Conservation (phyloP, 2,329 filamentous ascomycete genomes). For the Ophiostoma ips region DNA sequence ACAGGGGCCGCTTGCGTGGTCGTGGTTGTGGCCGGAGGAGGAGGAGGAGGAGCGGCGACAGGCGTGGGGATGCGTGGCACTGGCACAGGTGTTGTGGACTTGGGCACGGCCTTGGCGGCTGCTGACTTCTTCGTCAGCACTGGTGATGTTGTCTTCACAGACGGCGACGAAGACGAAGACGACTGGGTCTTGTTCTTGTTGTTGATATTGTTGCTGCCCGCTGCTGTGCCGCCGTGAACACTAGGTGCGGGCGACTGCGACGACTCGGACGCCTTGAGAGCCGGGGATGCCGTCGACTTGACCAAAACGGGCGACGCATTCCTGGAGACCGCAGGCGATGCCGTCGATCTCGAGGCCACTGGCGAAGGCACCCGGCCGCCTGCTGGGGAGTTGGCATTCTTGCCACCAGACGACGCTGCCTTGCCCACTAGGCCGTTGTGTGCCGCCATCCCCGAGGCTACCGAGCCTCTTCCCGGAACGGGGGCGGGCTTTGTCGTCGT, state of each 20-base stretch:
- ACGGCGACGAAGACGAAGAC: slow-evolving; percentile 8
- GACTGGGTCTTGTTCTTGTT: slow-evolving; percentile 8
- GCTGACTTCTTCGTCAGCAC: slow-evolving; percentile 13
- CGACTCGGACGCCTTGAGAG: slow-evolving; percentile 13
- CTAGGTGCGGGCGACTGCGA: slow-evolving; percentile 8
- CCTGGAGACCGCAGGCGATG: neutral
- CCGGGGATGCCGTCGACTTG: slow-evolving; percentile 8
- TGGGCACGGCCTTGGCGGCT: neutral
- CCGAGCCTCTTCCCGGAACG: neutral
- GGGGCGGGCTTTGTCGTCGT: slow-evolving; percentile 2
- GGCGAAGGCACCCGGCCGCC: slow-evolving; percentile 8
- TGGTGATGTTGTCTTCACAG: slow-evolving; percentile 11
- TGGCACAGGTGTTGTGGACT: slow-evolving; percentile 8
- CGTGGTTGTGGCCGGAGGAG: slow-evolving; percentile 10
- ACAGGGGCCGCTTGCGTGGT: slow-evolving; percentile 14
- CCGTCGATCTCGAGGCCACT: slow-evolving; percentile 1
- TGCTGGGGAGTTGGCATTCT: slow-evolving; percentile 13
- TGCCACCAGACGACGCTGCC: neutral
- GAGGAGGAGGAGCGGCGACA: slow-evolving; percentile 10
- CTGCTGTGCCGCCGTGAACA: neutral
- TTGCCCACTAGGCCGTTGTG: neutral
- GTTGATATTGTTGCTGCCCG: slow-evolving; percentile 4
- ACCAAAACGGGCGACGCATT: slow-evolving; percentile 10
- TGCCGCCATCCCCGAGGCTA: neutral
- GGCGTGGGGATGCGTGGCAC: slow-evolving; percentile 14